A percentile compares a stretch with the other conserved stretches of the same genome.
Evolutionary conservation across 2,329 filamentous ascomycete genomes (phyloP).

Genomic region (Fusarium secorum): DNA sequence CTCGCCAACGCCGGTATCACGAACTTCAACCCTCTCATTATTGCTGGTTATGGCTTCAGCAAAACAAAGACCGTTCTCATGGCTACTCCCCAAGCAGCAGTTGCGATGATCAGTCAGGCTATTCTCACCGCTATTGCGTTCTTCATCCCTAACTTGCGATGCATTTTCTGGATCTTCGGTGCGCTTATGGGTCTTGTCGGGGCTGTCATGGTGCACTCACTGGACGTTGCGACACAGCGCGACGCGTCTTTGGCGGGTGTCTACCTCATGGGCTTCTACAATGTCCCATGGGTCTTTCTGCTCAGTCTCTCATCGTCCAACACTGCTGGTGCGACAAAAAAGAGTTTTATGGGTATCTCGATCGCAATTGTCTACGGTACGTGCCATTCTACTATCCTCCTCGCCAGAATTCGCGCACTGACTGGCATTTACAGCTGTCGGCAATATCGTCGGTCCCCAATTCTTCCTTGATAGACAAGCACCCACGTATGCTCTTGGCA

Average conservation of each 20-base stretch:
- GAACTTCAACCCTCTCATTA: conserved; percentile 65
- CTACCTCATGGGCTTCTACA: conserved; percentile 48
- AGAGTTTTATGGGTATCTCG: conserved; percentile 43
- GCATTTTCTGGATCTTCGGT: conserved; percentile 43
- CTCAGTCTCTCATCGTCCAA: conserved; percentile 45
- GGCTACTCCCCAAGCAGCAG: conserved; percentile 46
- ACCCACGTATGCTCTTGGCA: conserved; percentile 42
- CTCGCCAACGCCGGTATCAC: conserved; percentile 75
- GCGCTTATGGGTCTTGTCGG: conserved; percentile 36
- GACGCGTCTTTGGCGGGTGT: conserved; percentile 43
- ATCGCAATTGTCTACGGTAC: conserved; percentile 43
- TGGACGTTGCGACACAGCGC: conserved; percentile 25
- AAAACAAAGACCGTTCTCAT: conserved; percentile 42
- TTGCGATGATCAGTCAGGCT: conserved; percentile 42
- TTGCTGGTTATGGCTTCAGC: conserved; percentile 60
- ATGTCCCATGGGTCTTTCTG: conserved; percentile 42
- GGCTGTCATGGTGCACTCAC: conserved; percentile 39
- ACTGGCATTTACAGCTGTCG: conserved; percentile 28
- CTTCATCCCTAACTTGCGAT: conserved; percentile 42
- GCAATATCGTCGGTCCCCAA: conserved; percentile 45
- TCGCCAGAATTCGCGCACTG: rapidly evolving
- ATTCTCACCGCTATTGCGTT: conserved; percentile 37
- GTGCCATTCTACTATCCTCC: rapidly evolving
- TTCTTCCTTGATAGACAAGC: conserved; percentile 41
- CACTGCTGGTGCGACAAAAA: conserved; percentile 44